These are phyloP conservation scores for Hortaea werneckii DNA, from an alignment of 2,329 filamentous ascomycete species.

Conservation along the genomic window DNA sequence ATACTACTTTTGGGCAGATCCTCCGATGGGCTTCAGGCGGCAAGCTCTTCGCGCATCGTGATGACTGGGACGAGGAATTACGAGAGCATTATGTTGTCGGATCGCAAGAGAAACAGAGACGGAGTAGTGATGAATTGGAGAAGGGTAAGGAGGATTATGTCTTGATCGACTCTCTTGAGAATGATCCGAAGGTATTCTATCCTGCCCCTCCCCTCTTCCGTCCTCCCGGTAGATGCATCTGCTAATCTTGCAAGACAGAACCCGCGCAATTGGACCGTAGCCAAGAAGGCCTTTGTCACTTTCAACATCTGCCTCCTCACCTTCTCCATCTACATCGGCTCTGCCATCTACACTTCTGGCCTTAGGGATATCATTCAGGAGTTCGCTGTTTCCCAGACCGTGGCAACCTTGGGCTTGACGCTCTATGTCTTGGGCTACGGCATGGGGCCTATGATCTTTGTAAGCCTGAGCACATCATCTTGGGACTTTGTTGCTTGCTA, in stretches of 20 bases:
- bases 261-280: neutral
- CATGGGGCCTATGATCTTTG: constrained; percentile 54
- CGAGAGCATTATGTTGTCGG: neutral
- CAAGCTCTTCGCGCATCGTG: neutral
- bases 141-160: neutral
- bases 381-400: constrained; percentile 44
- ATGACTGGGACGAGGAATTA: neutral
- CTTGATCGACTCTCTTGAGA: neutral
- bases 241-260: neutral
- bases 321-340: constrained; percentile 46
- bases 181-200: neutral
- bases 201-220: no score
- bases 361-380: constrained; percentile 38
- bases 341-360: constrained; percentile 41
- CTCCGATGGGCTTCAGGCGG: neutral
- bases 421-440: constrained; percentile 56
- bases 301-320: constrained; percentile 44
- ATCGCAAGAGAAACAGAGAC: neutral
- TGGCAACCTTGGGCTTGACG: constrained; percentile 48
- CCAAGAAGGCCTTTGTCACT: constrained; percentile 25
- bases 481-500: no score
- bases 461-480: neutral
- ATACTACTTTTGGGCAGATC: neutral
- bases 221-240: no score
- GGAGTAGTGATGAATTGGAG: neutral